phyloP scores from a whole-genome alignment of 2,329 filamentous ascomycete species.

The Didymella exigua region DNA sequence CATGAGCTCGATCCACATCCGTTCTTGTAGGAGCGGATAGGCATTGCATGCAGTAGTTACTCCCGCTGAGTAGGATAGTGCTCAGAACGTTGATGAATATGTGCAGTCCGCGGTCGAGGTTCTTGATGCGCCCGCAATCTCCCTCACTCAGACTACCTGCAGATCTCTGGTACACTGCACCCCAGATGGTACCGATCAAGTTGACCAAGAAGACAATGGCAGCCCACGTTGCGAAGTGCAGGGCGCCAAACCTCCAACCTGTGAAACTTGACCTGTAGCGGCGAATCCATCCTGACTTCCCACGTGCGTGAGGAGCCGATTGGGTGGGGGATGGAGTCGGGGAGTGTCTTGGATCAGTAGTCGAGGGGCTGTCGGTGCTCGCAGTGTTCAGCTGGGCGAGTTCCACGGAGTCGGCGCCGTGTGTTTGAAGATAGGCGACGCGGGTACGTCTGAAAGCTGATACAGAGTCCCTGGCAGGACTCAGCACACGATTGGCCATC shows the following conservation, averaged over 20 bases:
- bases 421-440: neutral
- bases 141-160: neutral
- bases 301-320: neutral
- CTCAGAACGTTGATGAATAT: constrained; percentile 56
- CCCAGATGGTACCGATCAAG: constrained; percentile 3
- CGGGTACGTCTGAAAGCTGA: neutral
- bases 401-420: neutral
- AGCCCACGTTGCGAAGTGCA: constrained; percentile 2
- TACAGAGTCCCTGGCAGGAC: neutral
- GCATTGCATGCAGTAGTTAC: constrained; percentile 60
- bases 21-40: constrained; percentile 56
- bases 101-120: constrained; percentile 37
- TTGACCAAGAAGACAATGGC: constrained; percentile 1
- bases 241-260: neutral
- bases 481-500: neutral
- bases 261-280: neutral
- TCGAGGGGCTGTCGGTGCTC: neutral
- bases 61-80: constrained; percentile 54
- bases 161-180: neutral
- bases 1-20: constrained; percentile 57
- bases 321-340: neutral
- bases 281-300: neutral
- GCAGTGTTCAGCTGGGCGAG: neutral
- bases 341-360: neutral
- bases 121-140: neutral